phyloP scores from a whole-genome alignment of 176 grass and related monocot species.

The Panicum miliaceum region DNA sequence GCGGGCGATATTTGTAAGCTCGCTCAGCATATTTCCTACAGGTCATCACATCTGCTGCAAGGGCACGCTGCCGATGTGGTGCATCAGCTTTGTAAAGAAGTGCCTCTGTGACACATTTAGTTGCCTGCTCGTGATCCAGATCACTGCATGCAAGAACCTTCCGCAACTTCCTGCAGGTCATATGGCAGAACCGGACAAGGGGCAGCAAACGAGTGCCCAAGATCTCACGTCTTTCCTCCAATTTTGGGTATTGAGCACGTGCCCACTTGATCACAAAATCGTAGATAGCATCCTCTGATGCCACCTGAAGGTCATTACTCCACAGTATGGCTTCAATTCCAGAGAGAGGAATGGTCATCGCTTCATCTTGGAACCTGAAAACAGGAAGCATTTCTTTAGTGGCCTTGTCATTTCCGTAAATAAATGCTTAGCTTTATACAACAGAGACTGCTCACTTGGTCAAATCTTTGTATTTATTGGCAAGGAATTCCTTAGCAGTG shows the following conservation, averaged over 20 bases:
- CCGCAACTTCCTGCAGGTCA: constrained; percentile 87
- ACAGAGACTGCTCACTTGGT: constrained; percentile 70
- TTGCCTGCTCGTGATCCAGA: constrained; percentile 73
- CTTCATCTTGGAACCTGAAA: constrained; percentile 89
- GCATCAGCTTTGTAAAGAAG: constrained; percentile 88
- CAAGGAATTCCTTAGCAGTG: constrained; percentile 92
- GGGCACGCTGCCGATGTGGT: constrained; percentile 72
- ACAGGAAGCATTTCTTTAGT: constrained; percentile 39
- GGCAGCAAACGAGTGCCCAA: constrained; percentile 68
- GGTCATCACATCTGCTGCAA: constrained; percentile 68
- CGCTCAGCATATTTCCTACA: constrained; percentile 65
- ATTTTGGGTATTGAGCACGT: constrained; percentile 68
- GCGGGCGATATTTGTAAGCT: constrained; percentile 91
- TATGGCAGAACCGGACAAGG: constrained; percentile 76
- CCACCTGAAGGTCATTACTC: constrained; percentile 89
- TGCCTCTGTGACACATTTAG: constrained; percentile 79
- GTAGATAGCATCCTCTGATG: constrained; percentile 93
- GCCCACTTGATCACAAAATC: constrained; percentile 94
- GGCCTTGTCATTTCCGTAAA: neutral
- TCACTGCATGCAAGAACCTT: constrained; percentile 85
- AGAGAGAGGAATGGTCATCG: constrained; percentile 81
- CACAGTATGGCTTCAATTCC: constrained; percentile 83
- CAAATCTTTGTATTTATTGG: constrained; percentile 84
- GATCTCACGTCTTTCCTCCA: constrained; percentile 88
- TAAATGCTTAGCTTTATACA: neutral